Conservation (phyloP, 164 flowering plant genomes). For the Houttuynia cordata region DNA sequence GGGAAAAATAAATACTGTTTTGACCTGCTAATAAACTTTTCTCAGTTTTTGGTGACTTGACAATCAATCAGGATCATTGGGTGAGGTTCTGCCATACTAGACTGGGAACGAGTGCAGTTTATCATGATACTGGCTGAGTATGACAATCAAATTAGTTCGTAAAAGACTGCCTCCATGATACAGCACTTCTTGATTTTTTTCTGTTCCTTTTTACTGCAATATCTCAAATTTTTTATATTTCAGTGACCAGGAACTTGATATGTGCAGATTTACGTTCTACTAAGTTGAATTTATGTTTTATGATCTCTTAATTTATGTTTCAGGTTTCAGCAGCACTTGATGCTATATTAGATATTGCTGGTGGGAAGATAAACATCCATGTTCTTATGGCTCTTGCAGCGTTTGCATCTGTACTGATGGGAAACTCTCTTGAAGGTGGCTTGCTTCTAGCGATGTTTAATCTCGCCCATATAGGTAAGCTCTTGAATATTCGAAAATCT, state of each 20-base stretch:
- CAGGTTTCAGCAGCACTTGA: constrained; percentile 89
- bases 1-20: too few species aligned
- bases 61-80: too few species aligned
- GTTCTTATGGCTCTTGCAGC: constrained; percentile 97
- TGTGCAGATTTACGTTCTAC: background rate
- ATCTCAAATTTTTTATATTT: background rate
- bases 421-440: constrained; percentile 91
- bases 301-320: background rate
- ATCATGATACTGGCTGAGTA: too few species aligned
- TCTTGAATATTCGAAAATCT: background rate
- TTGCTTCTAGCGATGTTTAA: constrained; percentile 96
- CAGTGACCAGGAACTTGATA: too few species aligned
- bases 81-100: too few species aligned
- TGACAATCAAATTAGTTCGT: background rate
- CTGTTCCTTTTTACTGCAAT: background rate
- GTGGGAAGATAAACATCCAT: constrained; percentile 90
- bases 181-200: background rate
- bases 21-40: too few species aligned
- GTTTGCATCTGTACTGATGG: constrained; percentile 94
- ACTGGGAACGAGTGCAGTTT: too few species aligned
- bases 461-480: constrained; percentile 84
- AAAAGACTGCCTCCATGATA: background rate
- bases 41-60: too few species aligned
- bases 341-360: constrained; percentile 70
- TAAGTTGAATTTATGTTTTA: background rate